phyloP scores from a whole-genome alignment of 164 flowering plant genomes.

The Magnolia kwangsiensis region DNA sequence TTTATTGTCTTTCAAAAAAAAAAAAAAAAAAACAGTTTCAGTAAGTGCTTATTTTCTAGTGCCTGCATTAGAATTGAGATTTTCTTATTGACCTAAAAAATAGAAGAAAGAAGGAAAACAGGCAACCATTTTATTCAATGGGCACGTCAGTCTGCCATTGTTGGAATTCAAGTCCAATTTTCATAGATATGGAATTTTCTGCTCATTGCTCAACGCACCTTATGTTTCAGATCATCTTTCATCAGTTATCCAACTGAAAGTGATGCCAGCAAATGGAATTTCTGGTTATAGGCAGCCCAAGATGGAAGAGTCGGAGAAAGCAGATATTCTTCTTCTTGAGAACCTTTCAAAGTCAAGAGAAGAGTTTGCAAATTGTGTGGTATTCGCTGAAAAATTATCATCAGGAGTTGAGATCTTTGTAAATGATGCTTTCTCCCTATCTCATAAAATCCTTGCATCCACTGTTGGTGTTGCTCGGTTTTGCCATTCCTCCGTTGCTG shows the following conservation, averaged over 20 bases:
- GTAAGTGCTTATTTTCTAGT: no score
- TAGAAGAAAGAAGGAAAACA: conserved; percentile 1
- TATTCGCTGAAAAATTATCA: conserved; percentile 51
- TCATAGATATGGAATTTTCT: conserved; percentile 7
- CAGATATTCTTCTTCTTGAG: conserved; percentile 52
- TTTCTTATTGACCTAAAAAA: neutral
- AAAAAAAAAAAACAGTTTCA: no score
- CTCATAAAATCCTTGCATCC: conserved; percentile 85
- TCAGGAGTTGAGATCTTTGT: conserved; percentile 79
- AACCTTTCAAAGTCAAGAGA: conserved; percentile 57
- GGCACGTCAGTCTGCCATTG: neutral
- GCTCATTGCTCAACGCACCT: conserved; percentile 12
- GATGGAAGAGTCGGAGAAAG: conserved; percentile 23
- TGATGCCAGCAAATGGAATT: conserved; percentile 36
- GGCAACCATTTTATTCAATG: neutral
- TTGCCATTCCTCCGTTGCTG: conserved; percentile 65
- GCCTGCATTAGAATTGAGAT: no score
- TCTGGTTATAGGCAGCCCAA: conserved; percentile 21
- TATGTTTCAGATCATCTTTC: conserved; percentile 63
- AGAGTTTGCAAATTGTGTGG: conserved; percentile 60
- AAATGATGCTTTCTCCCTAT: conserved; percentile 71
- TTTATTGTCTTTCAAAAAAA: no score
- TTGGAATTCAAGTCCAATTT: neutral
- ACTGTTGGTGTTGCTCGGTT: conserved; percentile 73
- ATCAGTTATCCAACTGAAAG: conserved; percentile 49